These are phyloP conservation scores for Tolypocladium ophioglossoides DNA, from an alignment of 2,329 filamentous ascomycete species.

Conservation along the genomic window DNA sequence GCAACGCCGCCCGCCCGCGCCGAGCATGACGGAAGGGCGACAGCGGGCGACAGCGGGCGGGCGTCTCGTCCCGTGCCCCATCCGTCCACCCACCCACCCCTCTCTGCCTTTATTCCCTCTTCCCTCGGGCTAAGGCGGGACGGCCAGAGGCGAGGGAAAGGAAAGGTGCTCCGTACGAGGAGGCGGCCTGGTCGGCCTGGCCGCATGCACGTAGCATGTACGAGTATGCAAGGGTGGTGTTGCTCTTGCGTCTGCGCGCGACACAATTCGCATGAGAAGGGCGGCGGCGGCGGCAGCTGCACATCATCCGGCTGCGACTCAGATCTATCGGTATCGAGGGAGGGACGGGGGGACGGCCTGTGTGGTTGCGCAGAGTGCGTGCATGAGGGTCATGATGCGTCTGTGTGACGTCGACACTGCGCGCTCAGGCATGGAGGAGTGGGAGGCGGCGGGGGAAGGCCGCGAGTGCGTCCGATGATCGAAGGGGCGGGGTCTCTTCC, in stretches of 20 bases:
- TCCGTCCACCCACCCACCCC: not conserved
- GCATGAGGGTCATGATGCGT: not conserved
- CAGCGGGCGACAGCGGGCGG: not conserved
- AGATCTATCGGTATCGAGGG: conserved; percentile 2
- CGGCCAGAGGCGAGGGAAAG: no score
- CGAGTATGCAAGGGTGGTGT: not conserved
- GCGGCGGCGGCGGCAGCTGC: not conserved
- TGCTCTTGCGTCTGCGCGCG: not conserved
- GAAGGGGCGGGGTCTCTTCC: no score
- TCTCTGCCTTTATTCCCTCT: no score
- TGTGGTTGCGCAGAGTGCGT: not conserved
- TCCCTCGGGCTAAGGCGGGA: not conserved
- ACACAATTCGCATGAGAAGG: not conserved
- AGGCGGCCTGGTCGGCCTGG: not conserved
- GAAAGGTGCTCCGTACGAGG: no score
- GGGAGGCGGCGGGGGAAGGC: no score
- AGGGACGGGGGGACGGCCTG: not conserved
- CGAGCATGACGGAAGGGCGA: not conserved
- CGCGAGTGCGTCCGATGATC: no score
- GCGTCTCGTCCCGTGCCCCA: not conserved
- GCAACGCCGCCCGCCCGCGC: not conserved
- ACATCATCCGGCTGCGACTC: conserved; percentile 3
- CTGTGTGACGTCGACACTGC: not conserved
- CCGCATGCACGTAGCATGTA: not conserved
- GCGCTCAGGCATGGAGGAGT: no score